Conservation (phyloP, 2,329 filamentous ascomycete genomes). For the Colletotrichum sp. region DNA sequence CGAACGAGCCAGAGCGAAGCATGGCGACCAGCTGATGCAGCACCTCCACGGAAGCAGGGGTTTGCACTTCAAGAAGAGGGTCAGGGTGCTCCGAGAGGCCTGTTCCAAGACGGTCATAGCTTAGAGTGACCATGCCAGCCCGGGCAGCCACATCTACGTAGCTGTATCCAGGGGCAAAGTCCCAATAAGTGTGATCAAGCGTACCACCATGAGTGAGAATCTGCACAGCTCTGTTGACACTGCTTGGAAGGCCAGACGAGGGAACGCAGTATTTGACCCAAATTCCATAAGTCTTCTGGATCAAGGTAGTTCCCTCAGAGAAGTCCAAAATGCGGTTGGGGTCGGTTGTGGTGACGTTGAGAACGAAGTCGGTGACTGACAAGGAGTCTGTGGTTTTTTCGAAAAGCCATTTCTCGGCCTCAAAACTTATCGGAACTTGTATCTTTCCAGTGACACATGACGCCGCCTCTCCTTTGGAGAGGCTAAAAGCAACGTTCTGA, state of each 20-base stretch:
- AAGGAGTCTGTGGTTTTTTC: neutral
- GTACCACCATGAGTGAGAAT: neutral
- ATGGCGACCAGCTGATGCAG: neutral
- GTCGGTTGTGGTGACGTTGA: neutral
- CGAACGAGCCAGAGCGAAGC: neutral
- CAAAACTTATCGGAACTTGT: neutral
- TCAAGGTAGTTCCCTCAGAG: neutral
- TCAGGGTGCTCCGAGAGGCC: neutral
- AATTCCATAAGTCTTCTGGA: neutral
- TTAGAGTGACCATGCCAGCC: neutral
- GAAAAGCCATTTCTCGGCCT: neutral
- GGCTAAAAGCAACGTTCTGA: fast-evolving
- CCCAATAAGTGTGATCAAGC: neutral
- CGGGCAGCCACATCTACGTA: neutral
- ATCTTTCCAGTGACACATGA: neutral
- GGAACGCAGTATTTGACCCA: neutral
- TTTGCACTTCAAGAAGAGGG: neutral
- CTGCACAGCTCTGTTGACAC: neutral
- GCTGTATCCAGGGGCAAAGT: neutral
- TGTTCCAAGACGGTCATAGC: neutral
- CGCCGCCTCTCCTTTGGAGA: neutral
- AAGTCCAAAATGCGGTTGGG: neutral
- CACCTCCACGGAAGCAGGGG: neutral
- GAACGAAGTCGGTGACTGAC: neutral
- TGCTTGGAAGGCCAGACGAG: neutral